These are phyloP conservation scores for Chrysosporium keratinophilum DNA, from an alignment of 2,329 filamentous ascomycete genomes.

Conservation along the genomic window DNA sequence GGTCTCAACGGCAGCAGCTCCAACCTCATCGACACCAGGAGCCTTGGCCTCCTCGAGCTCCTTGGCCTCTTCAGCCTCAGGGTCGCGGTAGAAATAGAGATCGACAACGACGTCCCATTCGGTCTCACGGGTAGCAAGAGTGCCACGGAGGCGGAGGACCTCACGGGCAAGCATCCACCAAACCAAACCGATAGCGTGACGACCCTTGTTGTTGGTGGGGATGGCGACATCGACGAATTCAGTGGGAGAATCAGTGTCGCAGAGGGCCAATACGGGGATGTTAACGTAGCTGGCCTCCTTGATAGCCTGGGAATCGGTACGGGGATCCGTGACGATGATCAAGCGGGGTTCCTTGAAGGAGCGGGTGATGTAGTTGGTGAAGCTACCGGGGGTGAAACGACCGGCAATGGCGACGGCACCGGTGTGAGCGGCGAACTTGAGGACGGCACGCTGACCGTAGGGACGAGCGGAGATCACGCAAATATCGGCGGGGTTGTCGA, in stretches of 20 bases:
- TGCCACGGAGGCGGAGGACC: slow-evolving; percentile 96
- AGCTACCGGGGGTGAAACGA: slow-evolving; percentile 99
- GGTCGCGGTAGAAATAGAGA: slow-evolving; percentile 99
- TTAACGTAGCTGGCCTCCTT: slow-evolving; percentile 99
- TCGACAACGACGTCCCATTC: slow-evolving; percentile 99
- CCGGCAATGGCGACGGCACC: slow-evolving; percentile 96
- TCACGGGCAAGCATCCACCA: slow-evolving; percentile 99
- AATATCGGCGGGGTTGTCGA: slow-evolving; percentile 99
- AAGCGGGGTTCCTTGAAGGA: slow-evolving; percentile 99
- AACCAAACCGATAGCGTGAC: slow-evolving; percentile 93
- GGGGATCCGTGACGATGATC: slow-evolving; percentile 98
- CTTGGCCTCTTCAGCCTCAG: slow-evolving; percentile 98
- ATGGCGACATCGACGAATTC: slow-evolving; percentile 99
- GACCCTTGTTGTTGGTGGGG: slow-evolving; percentile 99
- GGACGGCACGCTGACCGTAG: slow-evolving; percentile 97
- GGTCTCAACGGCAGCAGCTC: slow-evolving; percentile 63
- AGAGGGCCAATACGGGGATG: slow-evolving; percentile 98
- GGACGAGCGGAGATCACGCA: slow-evolving; percentile 99
- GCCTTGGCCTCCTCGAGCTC: slow-evolving; percentile 79
- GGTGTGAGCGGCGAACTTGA: slow-evolving; percentile 99
- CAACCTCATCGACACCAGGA: slow-evolving; percentile 74
- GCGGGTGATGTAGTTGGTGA: slow-evolving; percentile 99
- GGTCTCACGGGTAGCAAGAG: slow-evolving; percentile 86
- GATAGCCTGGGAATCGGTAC: slow-evolving; percentile 99
- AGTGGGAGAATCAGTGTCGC: slow-evolving; percentile 98